Percentiles rank a stretch among this genome's conserved stretches.
phyloP scores from a whole-genome alignment of 1,139 yeast genomes.

The Taphrina wiesneri region DNA sequence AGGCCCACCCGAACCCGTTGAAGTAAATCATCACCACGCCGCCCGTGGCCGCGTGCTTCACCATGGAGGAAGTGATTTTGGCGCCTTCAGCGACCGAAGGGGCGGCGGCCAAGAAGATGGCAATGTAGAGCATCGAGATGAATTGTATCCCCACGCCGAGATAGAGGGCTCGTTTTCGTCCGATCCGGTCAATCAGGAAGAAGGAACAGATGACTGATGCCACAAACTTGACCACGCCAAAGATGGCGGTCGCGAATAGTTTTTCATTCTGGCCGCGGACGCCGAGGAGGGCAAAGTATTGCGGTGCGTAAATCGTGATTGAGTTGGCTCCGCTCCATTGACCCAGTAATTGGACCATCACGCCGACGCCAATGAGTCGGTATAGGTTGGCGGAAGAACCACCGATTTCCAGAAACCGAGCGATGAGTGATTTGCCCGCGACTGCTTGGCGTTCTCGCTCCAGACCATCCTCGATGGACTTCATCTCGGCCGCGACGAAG shows the following conservation, averaged over 20 bases:
- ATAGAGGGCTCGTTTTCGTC: slow-evolving; percentile 54
- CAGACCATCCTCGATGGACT: slow-evolving; percentile 42
- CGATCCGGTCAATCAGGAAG: slow-evolving; percentile 53
- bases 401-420: slow-evolving; percentile 24
- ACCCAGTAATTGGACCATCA: slow-evolving; percentile 55
- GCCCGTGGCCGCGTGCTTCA: slow-evolving; percentile 11
- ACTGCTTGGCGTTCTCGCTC: slow-evolving; percentile 28
- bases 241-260: slow-evolving; percentile 55
- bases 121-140: slow-evolving; percentile 48
- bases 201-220: slow-evolving; percentile 50
- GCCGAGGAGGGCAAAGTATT: slow-evolving; percentile 59
- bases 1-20: slow-evolving; percentile 62
- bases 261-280: slow-evolving; percentile 48
- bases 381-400: slow-evolving; percentile 49
- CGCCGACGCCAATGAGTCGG: slow-evolving; percentile 52
- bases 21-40: slow-evolving; percentile 47
- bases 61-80: slow-evolving; percentile 4
- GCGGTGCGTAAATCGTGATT: slow-evolving; percentile 61
- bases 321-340: slow-evolving; percentile 69
- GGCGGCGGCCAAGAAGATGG: slow-evolving; percentile 52
- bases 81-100: slow-evolving; percentile 42
- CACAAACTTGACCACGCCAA: slow-evolving; percentile 54
- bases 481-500: slow-evolving; percentile 16
- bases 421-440: slow-evolving; percentile 39
- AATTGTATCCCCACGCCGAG: slow-evolving; percentile 49